Conservation (phyloP, 208 protist species). For the Endotrypanum monterogeii region DNA sequence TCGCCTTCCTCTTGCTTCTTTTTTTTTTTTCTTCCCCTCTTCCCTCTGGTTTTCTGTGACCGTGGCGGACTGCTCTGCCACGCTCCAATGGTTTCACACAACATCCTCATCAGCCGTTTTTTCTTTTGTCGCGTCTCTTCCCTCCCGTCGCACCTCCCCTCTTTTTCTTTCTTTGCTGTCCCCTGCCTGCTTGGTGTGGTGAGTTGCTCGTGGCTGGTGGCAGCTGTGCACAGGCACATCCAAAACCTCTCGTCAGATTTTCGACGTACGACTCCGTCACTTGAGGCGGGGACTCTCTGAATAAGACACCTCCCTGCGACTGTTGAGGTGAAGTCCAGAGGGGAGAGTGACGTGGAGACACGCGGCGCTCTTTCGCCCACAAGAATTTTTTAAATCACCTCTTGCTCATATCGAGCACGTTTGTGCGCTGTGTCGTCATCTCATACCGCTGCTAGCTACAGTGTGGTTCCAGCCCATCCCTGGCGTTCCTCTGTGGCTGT, state of each 20-base stretch:
- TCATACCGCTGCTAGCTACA: not conserved
- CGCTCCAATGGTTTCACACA: not conserved
- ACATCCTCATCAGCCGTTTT: not conserved
- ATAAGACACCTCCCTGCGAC: not conserved
- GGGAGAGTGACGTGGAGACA: not conserved
- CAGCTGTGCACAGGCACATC: not conserved
- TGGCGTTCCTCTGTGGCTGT: not conserved
- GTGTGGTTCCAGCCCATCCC: not conserved
- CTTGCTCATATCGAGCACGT: not conserved
- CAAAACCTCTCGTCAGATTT: not conserved
- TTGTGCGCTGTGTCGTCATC: not conserved
- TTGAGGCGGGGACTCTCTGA: not conserved
- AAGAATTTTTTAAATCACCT: constrained; percentile 2
- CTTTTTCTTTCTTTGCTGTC: too few species aligned
- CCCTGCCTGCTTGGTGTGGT: not conserved
- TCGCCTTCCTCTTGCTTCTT: not conserved
- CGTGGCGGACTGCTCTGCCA: not conserved
- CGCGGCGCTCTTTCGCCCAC: not conserved
- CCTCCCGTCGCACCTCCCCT: not conserved
- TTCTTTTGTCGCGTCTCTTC: constrained; percentile 1
- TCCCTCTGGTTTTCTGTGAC: not conserved
- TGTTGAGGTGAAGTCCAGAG: not conserved
- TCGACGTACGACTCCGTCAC: not conserved
- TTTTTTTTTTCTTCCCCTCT: not conserved
- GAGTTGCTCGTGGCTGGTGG: not conserved